A percentile compares a stretch with the other conserved stretches of the same genome.
Conservation (phyloP, 768 basidiomycete genomes). For the Phaeotremella fagi region DNA sequence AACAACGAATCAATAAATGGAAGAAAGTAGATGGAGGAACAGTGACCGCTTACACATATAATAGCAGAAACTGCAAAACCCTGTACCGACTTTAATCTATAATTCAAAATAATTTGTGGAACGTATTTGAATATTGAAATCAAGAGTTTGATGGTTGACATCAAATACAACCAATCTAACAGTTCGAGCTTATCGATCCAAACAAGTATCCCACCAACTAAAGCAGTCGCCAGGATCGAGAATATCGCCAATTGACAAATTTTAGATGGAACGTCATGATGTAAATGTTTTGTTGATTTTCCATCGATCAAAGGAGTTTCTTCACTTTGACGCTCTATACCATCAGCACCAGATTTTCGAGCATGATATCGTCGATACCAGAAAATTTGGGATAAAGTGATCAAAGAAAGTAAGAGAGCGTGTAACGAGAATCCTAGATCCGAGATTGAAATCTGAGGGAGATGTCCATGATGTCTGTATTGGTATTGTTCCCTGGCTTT, state of each 20-base stretch:
- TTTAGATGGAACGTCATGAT: constrained; percentile 16
- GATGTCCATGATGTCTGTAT: constrained; percentile 47
- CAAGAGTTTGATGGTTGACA: constrained; percentile 48
- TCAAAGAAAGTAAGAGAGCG: constrained; percentile 41
- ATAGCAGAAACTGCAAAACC: constrained; percentile 41
- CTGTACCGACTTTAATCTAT: constrained; percentile 43
- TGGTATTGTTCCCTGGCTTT: constrained; percentile 47
- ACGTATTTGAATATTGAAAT: constrained; percentile 50
- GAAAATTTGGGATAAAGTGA: constrained; percentile 46
- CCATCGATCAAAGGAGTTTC: not conserved
- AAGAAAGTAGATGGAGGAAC: not conserved
- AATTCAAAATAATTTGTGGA: constrained; percentile 51
- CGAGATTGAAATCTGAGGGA: constrained; percentile 45
- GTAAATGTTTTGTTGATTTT: not conserved
- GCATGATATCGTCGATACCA: constrained; percentile 45
- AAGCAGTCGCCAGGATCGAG: constrained; percentile 25
- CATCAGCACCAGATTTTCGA: constrained; percentile 5
- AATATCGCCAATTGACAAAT: constrained; percentile 26
- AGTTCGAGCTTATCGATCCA: constrained; percentile 20
- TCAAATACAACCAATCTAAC: constrained; percentile 44
- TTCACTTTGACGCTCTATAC: constrained; percentile 2
- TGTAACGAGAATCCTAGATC: constrained; percentile 52
- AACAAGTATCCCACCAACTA: constrained; percentile 27
- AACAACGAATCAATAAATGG: not conserved
- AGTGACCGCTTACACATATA: constrained; percentile 34